These are phyloP conservation scores for Jaminaea rosea DNA, from an alignment of 1,284 basidiomycete species.

Conservation along the genomic window DNA sequence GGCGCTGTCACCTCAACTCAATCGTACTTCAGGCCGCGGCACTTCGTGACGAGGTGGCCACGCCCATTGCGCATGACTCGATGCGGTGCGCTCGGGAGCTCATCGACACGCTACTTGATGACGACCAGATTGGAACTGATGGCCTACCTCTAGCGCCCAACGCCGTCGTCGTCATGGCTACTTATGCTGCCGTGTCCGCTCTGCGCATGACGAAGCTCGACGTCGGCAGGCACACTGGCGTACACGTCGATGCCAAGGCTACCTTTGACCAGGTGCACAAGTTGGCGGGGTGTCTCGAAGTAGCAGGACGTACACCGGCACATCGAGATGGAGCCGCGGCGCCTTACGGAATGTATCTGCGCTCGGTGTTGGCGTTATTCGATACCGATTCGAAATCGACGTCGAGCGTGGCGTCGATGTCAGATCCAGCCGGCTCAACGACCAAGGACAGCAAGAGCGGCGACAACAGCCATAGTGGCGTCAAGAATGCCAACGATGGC, in stretches of 20 bases:
- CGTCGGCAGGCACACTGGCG: slow-evolving; percentile 18
- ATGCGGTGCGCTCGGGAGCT: slow-evolving; percentile 27
- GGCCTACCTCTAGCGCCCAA: slow-evolving; percentile 28
- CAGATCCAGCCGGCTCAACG: too few relatives aligned
- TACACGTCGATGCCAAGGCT: slow-evolving; percentile 23
- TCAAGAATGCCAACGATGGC: too few relatives aligned
- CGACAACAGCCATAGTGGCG: too few relatives aligned
- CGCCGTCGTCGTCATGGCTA: slow-evolving; percentile 30
- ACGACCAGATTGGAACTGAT: slow-evolving; percentile 11
- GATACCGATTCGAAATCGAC: neutral
- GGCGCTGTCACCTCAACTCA: slow-evolving; percentile 29
- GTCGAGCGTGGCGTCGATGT: neutral
- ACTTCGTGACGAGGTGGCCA: neutral
- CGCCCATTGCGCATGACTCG: slow-evolving; percentile 24
- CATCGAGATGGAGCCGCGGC: slow-evolving; percentile 34
- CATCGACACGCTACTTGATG: slow-evolving; percentile 30
- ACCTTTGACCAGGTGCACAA: slow-evolving; percentile 19
- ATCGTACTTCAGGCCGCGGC: slow-evolving; percentile 28
- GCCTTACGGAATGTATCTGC: slow-evolving; percentile 30
- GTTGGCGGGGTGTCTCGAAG: slow-evolving; percentile 19
- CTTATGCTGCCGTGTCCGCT: slow-evolving; percentile 29
- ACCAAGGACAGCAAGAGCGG: too few relatives aligned
- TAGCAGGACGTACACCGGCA: slow-evolving; percentile 29
- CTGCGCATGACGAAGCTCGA: slow-evolving; percentile 26
- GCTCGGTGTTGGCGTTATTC: slow-evolving; percentile 13